phyloP scores from a whole-genome alignment of 1,284 basidiomycete genomes.

The Cutaneotrichosporon sp. region DNA sequence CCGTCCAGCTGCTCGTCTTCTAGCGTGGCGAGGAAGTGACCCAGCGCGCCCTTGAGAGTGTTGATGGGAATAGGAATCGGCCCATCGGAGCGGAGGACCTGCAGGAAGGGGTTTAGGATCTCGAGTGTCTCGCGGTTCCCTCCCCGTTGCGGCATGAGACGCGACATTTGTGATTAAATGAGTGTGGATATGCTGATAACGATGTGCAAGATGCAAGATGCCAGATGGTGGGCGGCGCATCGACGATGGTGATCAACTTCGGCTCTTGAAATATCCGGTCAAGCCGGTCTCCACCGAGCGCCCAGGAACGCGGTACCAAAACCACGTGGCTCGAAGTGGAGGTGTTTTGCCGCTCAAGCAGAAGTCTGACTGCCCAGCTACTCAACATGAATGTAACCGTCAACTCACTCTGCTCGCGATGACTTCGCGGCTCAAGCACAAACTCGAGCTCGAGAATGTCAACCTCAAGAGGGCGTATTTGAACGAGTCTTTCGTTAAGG shows the following conservation, averaged over 20 bases:
- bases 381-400: background rate
- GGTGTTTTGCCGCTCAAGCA: background rate
- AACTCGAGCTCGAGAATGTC: conserved; percentile 72
- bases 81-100: conserved; percentile 25
- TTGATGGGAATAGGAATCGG: conserved; percentile 31
- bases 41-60: conserved; percentile 40
- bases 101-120: conserved; percentile 34
- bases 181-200: background rate
- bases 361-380: background rate
- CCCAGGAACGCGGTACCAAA: conserved; percentile 2
- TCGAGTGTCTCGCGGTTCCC: conserved; percentile 17
- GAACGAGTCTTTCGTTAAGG: conserved; percentile 84
- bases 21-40: conserved; percentile 41
- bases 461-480: conserved; percentile 75
- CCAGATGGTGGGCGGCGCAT: background rate
- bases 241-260: background rate
- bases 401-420: conserved; percentile 40
- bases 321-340: conserved; percentile 2
- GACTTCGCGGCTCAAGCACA: conserved; percentile 58
- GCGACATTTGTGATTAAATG: conserved; percentile 4
- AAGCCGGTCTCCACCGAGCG: conserved; percentile 1
- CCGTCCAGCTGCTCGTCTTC: conserved; percentile 23
- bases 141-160: background rate
- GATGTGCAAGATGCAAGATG: conserved; percentile 1
- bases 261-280: background rate